phyloP scores from a whole-genome alignment of 2,329 filamentous ascomycete species.

The Colletotrichum lindemuthianum region DNA sequence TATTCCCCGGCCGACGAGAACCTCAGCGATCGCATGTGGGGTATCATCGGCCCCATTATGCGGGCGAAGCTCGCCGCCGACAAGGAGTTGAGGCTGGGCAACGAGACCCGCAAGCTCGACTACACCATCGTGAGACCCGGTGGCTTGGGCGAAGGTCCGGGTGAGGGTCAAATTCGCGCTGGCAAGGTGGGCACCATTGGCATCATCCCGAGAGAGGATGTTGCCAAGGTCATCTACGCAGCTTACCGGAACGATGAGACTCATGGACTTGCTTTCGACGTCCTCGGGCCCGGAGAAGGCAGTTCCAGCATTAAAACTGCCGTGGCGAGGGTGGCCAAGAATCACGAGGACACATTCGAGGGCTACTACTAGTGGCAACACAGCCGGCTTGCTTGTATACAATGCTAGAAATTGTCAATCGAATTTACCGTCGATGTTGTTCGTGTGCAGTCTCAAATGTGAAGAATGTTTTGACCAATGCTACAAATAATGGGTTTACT shows the following conservation, averaged over 20 bases:
- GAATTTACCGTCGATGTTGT: not conserved
- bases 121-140: slow-evolving; percentile 58
- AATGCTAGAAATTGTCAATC: no score
- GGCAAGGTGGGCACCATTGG: slow-evolving; percentile 52
- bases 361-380: slow-evolving; percentile 38
- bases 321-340: slow-evolving; percentile 48
- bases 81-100: slow-evolving; percentile 49
- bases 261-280: slow-evolving; percentile 54
- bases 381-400: no score
- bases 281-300: slow-evolving; percentile 50
- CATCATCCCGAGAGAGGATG: slow-evolving; percentile 54
- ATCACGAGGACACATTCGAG: slow-evolving; percentile 45
- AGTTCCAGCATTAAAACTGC: slow-evolving; percentile 46
- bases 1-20: slow-evolving; percentile 51
- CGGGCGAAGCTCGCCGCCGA: slow-evolving; percentile 55
- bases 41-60: slow-evolving; percentile 50
- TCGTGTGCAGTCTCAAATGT: not conserved
- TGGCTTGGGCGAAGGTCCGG: slow-evolving; percentile 49
- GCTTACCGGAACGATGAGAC: slow-evolving; percentile 52
- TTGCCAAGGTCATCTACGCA: slow-evolving; percentile 53
- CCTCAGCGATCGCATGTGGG: slow-evolving; percentile 50
- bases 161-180: slow-evolving; percentile 50
- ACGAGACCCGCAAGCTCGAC: slow-evolving; percentile 48
- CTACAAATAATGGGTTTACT: no score
- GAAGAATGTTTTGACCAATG: no score